Percentiles rank a stretch among this genome's conserved stretches.
Conservation (phyloP, 805 yeast genomes). For the Zygotorulaspora chibaensis region DNA sequence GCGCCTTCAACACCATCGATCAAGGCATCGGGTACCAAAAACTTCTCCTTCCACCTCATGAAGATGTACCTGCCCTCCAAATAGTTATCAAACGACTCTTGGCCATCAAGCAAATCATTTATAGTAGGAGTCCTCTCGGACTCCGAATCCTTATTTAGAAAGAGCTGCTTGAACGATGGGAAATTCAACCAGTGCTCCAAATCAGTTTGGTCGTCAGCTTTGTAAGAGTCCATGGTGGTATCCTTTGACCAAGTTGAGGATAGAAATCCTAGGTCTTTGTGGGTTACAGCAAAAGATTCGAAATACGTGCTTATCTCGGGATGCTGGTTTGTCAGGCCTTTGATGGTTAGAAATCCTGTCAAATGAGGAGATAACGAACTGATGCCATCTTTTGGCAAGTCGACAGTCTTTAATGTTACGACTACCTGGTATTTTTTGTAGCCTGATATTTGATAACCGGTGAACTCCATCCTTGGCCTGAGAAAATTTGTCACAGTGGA, state of each 20-base stretch:
- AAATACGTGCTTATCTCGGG: slow-evolving; percentile 75
- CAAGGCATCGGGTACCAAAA: slow-evolving; percentile 74
- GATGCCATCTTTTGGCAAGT: slow-evolving; percentile 34
- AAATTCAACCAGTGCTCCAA: slow-evolving; percentile 65
- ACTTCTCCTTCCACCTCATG: slow-evolving; percentile 95
- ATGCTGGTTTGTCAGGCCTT: slow-evolving; percentile 60
- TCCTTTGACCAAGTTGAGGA: slow-evolving; percentile 27
- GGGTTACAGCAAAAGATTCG: slow-evolving; percentile 40
- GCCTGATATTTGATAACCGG: slow-evolving; percentile 36
- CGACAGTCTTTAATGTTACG: slow-evolving; percentile 56
- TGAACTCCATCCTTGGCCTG: slow-evolving; percentile 29
- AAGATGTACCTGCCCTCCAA: slow-evolving; percentile 50
- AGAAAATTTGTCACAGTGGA: slow-evolving; percentile 18
- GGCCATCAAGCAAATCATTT: slow-evolving; percentile 18
- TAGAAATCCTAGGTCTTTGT: slow-evolving; percentile 25
- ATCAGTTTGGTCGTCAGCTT: slow-evolving; percentile 55
- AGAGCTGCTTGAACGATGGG: slow-evolving; percentile 40
- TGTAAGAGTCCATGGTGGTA: slow-evolving; percentile 46
- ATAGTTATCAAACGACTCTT: slow-evolving; percentile 29
- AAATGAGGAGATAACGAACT: slow-evolving; percentile 37
- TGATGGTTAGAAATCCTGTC: slow-evolving; percentile 63
- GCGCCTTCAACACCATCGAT: slow-evolving; percentile 51
- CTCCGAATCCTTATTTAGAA: slow-evolving; percentile 7
- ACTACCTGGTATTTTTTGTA: slow-evolving; percentile 44
- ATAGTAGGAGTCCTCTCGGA: slow-evolving; percentile 11